Conservation (phyloP, 2,329 filamentous ascomycete genomes). For the Fusarium caatingaense region DNA sequence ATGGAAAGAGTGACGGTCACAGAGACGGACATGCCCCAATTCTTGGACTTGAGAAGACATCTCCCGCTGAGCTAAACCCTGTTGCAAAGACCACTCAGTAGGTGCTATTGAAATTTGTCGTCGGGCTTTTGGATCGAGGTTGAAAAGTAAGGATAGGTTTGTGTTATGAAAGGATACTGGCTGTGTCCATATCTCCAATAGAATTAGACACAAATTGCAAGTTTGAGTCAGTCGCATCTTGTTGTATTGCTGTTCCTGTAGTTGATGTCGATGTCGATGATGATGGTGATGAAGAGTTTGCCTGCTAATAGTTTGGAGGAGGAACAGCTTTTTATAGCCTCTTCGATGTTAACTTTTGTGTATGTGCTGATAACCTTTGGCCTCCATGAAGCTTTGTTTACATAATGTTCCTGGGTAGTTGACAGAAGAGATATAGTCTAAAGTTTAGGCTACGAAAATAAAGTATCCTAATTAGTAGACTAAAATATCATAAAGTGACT, state of each 20-base stretch:
- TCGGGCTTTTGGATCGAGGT: neutral
- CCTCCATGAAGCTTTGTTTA: neutral
- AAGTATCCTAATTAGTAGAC: neutral
- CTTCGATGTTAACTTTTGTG: rapidly evolving
- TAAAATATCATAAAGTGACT: neutral
- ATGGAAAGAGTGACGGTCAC: constrained; percentile 18
- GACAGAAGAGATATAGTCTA: neutral
- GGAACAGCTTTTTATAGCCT: neutral
- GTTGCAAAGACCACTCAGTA: neutral
- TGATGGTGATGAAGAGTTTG: neutral
- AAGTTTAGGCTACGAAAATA: neutral
- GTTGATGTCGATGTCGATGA: neutral
- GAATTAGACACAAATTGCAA: neutral
- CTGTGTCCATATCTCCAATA: neutral
- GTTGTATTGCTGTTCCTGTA: neutral
- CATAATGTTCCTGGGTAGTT: neutral
- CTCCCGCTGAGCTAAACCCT: constrained; percentile 9
- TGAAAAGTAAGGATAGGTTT: neutral
- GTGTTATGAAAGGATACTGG: neutral
- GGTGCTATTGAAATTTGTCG: too few relatives aligned
- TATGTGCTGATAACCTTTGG: neutral
- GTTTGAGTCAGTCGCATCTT: neutral
- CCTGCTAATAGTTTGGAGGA: neutral
- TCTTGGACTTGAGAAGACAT: constrained; percentile 4
- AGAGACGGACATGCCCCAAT: neutral